Base-by-base conservation (phyloP, 495 filamentous ascomycete genomes). In the Margaritispora aquatica region DNA sequence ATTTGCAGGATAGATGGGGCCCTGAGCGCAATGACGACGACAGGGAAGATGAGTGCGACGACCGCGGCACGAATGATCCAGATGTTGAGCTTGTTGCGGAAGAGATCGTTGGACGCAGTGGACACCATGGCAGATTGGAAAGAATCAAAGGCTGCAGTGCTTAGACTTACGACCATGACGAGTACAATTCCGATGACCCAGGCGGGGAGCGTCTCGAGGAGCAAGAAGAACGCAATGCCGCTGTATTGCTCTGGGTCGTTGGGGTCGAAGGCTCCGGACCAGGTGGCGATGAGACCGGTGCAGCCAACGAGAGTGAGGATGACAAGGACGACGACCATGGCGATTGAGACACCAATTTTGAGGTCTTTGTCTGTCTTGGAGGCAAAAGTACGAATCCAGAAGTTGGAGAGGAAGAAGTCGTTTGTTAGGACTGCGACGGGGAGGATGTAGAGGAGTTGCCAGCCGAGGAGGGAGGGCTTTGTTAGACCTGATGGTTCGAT, bases 331-430 rank as follows among this genome's bases (percentile, higher is more conserved):
- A 72, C 79, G 8, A 84, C 68, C 13, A 80, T 78, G 20, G 88
- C 88, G 19, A 87, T 72, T n/a, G 75, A 75, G 29, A 86, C 76
- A 11, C 88, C 88, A 54, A 88, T 75, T 74, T 79, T 81, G n/a
- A 91, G 79, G 62, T 90, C 88, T 58, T 75, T 83, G 73, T 91
- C 88, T 0, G 87, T 87, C 65, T 83, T 86, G 57, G 86, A 85
- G 21, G 88, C 85, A 67, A 91, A 91, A n/a, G 88, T 87, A 51
- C 88, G 84, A 64, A 90, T 81, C 88, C 88, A 91, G 73, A 87
- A 89, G 59, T 80, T 81, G 52, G 86, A 87, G 29, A 90, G 73
- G 71, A 91, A 91, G 75, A 91, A 88, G 69, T 88, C 80, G 66
- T 89, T 90, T 26, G 87, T 90, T 29, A 90, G 68, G 52, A 91